phyloP scores from a whole-genome alignment of 2,329 filamentous ascomycete species.

The Neospermospora avenae region DNA sequence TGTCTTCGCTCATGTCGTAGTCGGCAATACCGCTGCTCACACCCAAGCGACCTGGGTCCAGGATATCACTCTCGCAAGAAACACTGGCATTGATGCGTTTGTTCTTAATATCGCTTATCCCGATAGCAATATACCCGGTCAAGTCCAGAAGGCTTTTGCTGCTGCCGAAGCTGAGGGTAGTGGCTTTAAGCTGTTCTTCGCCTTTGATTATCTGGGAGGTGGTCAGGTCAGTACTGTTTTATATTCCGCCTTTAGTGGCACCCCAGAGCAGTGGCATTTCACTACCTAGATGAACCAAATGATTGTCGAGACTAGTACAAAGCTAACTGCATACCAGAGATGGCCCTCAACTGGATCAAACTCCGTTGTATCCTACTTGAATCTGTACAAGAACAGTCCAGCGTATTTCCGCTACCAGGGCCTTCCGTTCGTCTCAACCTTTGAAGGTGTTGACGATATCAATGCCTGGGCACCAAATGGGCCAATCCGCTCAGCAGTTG shows the following conservation, averaged over 20 bases:
- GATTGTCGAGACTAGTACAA: not conserved
- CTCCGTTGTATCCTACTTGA: slow-evolving; percentile 30
- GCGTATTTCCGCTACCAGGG: slow-evolving; percentile 39
- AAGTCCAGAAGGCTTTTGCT: slow-evolving; percentile 36
- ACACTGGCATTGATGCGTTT: slow-evolving; percentile 39
- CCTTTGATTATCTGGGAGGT: slow-evolving; percentile 36
- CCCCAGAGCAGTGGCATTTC: not conserved
- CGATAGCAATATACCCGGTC: slow-evolving; percentile 34
- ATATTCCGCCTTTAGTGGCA: no score
- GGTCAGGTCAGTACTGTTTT: slow-evolving; percentile 2
- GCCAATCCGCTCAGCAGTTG: slow-evolving; percentile 38
- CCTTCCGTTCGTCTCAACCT: slow-evolving; percentile 48
- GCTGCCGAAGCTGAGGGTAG: slow-evolving; percentile 32
- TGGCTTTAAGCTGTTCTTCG: slow-evolving; percentile 34
- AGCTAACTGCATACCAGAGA: not conserved
- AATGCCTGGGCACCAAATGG: slow-evolving; percentile 40
- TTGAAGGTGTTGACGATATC: slow-evolving; percentile 44
- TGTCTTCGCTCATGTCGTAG: slow-evolving; percentile 34
- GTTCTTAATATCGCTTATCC: slow-evolving; percentile 36
- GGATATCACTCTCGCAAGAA: slow-evolving; percentile 35
- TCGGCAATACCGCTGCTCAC: slow-evolving; percentile 36
- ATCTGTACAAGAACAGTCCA: slow-evolving; percentile 32
- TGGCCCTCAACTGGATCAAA: slow-evolving; percentile 30
- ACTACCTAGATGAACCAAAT: not conserved
- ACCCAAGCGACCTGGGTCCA: slow-evolving; percentile 31